Percentiles rank a stretch among this genome's conserved stretches.
Evolutionary conservation across 2,329 filamentous ascomycete genomes (phyloP).

Genomic region (Clonostachys solani): DNA sequence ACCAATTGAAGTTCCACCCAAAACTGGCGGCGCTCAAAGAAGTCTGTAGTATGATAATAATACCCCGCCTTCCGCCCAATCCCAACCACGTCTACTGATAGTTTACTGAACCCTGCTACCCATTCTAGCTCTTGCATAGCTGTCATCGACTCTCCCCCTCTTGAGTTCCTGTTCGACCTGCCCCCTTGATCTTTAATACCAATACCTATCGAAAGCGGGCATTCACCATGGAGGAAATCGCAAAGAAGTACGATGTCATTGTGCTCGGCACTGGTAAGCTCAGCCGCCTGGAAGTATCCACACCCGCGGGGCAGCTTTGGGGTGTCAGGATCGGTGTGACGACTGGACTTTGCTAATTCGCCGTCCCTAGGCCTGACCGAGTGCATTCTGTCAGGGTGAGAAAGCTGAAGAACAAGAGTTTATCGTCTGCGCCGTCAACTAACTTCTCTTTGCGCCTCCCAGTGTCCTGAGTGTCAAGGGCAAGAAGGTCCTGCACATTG

Average conservation of each 20-base stretch:
- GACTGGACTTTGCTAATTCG: constrained; percentile 12
- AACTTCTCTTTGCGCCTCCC: constrained; percentile 7
- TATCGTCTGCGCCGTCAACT: background rate
- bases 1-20: too few relatives aligned
- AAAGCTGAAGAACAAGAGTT: background rate
- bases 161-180: background rate
- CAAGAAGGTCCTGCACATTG: constrained; percentile 98
- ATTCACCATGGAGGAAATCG: constrained; percentile 88
- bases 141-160: constrained; percentile 3
- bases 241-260: constrained; percentile 97
- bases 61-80: too few relatives aligned
- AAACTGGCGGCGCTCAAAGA: too few relatives aligned
- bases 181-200: too few relatives aligned
- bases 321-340: too few relatives aligned
- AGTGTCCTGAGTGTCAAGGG: constrained; percentile 97
- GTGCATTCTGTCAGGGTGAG: constrained; percentile 96
- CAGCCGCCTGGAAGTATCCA: constrained; percentile 2
- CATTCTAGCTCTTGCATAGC: background rate
- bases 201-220: background rate
- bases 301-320: constrained; percentile 1
- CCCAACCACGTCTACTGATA: too few relatives aligned
- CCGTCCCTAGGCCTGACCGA: constrained; percentile 76
- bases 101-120: background rate
- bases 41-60: too few relatives aligned
- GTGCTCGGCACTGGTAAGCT: constrained; percentile 92